Base-by-base conservation (phyloP, 2,329 filamentous ascomycete genomes). In the Aureobasidium musti region DNA sequence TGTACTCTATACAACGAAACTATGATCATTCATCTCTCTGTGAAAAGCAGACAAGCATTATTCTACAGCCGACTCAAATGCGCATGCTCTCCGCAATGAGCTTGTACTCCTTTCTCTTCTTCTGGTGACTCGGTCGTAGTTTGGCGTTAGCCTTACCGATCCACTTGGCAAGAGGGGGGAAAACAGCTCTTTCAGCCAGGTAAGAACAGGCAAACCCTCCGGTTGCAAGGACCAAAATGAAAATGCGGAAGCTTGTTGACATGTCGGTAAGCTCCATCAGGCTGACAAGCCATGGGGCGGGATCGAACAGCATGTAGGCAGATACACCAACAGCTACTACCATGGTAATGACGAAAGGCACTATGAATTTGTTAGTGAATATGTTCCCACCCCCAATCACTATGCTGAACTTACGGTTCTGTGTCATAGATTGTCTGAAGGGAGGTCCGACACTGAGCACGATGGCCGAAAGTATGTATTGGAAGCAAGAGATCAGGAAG, bases 401-500 rank as follows among this genome's bases (percentile, higher is more conserved):
- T 14, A 43, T 23, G 11, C 5, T 14, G 28, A 59, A 81, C 89
- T 79, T 77, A 92, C 91, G 86, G 74, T 99, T 99, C 67, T 89
- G 84, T 21, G 82, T 82, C 81, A 92, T 91, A 19, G 86, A 85
- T 72, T 95, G 90, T 64, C 95, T 85, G 80, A 97, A 99, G 0
- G 95, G 95, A 39, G 86, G 88, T 1, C 95, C 96, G n/a, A 95
- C 91, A 72, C 90, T 96, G 35, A 99, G 83, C 1, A 98, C 90
- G 45, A 98, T 84, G 4, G 91, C 95, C 0, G 92, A 91, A 26
- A 97, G 83, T 43, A 96, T 96, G 77, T 99, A 99, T 76, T 98
- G 93, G 74, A 93, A 98, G 76, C 92, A 97, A 1, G 91, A 96
- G 5, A 93, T 82, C 35, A 98, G 80, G 80, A 99, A 99, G 1